Base-by-base conservation (phyloP, 2,329 filamentous ascomycete genomes). In the Elsinoe ampelina region DNA sequence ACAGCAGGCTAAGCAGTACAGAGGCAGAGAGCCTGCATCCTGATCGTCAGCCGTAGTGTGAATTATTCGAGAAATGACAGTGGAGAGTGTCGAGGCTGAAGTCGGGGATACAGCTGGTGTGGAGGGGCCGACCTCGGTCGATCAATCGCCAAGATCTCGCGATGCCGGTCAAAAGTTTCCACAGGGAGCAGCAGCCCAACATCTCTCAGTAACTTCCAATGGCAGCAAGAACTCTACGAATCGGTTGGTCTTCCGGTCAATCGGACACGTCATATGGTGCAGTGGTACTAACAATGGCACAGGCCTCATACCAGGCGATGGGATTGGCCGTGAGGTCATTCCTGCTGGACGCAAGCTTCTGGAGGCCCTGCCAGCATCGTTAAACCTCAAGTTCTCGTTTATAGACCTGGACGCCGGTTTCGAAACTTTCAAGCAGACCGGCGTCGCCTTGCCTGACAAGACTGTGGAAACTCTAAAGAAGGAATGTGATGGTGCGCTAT, bases 271-370 rank as follows among this genome's bases (percentile, higher is more conserved):
- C 19, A 34, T 5, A 36, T 36, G 11, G 30, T 20, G 22, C 43
- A 15, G 3, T 17, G 39, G 12, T 54, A 13, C 56, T 50, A 51
- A 61, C 58, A 57, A 59, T 57, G 52, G 39, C 22, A 38, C 63
- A 95, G 91, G 91, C 72, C 87, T 97, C 67, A 97, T 98, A 71
- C 88, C 93, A 66, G 93, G 93, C 69, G 93, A 98, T 76, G 93
- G 93, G 74, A 98, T 98, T 75, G 93, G 93, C 75, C 89, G 89
- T 71, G 93, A 98, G 76, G 93, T 98, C 72, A 97, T 98, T 73
- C 93, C 93, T 63, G 82, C 93, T 56, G 93, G 92, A 54, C 88
- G 89, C 66, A 86, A 87, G 62, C 79, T 97, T 65, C 87, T 98
- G 68, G 92, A 98, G 77, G 87, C 93, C 52, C 85, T 98, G 1